Evolutionary conservation across 73 alveolate genomes (phyloP).

Genomic region (Paramecium tetraurelia): DNA sequence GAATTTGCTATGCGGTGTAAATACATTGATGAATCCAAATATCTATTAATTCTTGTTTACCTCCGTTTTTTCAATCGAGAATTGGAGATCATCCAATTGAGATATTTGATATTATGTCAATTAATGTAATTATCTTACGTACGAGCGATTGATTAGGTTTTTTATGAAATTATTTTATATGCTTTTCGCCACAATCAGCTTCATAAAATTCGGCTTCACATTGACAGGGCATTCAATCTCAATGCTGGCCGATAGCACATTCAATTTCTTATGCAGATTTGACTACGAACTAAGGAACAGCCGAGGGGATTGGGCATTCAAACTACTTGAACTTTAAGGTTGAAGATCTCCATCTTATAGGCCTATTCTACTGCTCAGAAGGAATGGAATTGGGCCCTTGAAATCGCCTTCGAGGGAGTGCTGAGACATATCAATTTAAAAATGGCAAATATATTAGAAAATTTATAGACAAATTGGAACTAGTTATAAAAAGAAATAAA

Average conservation of each 20-base stretch:
- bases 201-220: neutral
- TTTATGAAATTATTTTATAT: neutral
- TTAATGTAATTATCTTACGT: neutral
- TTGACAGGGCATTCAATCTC: no score
- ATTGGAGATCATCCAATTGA: neutral
- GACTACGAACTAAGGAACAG: neutral
- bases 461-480: neutral
- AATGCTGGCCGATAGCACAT: neutral
- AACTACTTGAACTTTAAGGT: neutral
- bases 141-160: neutral
- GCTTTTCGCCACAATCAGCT: neutral
- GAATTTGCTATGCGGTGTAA: conserved; percentile 17
- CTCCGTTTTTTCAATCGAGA: neutral
- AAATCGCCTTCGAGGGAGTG: neutral
- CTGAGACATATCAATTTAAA: neutral
- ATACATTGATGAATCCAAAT: neutral
- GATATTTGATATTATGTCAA: neutral
- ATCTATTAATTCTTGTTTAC: neutral
- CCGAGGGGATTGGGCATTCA: neutral
- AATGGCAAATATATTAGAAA: neutral
- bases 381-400: neutral
- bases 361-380: neutral
- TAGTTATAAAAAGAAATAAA: neutral
- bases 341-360: neutral
- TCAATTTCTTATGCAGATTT: neutral